Base-by-base conservation (phyloP, 2,329 filamentous ascomycete species). In the Lecanoromycetidae sp. region DNA sequence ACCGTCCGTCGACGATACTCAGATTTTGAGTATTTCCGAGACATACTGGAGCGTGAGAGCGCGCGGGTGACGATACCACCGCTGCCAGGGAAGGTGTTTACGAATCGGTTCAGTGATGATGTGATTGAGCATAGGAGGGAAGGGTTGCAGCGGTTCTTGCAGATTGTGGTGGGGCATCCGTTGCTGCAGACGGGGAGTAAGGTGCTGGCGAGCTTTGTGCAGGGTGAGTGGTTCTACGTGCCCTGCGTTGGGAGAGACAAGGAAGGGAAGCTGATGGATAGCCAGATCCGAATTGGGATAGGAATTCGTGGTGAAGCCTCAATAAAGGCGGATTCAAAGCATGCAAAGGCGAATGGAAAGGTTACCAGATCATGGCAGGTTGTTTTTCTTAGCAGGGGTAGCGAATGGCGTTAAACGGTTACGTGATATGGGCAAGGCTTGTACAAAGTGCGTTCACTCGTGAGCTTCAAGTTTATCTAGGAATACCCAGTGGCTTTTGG, bases 1-100 rank as follows among this genome's bases (percentile, higher is more conserved):
- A 79, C 80, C 57, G 91, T 98, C 53, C 87, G 88, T 57, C 81
- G 91, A 53, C 86, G 91, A 44, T 98, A 98, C 72, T 91, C 84
- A 48, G 91, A 98, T 67, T 98, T 98, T 65, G 91, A 98, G 70
- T 90, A 94, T 70, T 98, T 98, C 67, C 85, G 91, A 62, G 91
- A 98, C 66, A 94, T 96, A 54, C 78, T 98, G 51, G 91, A 98
- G 76, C 82, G 91, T 57, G 91, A 98, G 70, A 85, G 79, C 58
- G 88, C 88, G 49, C 79, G 90, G 55, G 91, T 98, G 49, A 94
- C 87, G 19, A 98, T 98, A 60, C 91, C 91, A 0, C 90, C 91
- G 4, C 71, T 98, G 54, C 91, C 91, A 0, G 91, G 91, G 43
- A 98, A 96, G 69, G 91, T 98, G 47, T 95, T 96, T 58, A 94